Base-by-base conservation (phyloP, 306 rosid species). In the Nissolia schottii region DNA sequence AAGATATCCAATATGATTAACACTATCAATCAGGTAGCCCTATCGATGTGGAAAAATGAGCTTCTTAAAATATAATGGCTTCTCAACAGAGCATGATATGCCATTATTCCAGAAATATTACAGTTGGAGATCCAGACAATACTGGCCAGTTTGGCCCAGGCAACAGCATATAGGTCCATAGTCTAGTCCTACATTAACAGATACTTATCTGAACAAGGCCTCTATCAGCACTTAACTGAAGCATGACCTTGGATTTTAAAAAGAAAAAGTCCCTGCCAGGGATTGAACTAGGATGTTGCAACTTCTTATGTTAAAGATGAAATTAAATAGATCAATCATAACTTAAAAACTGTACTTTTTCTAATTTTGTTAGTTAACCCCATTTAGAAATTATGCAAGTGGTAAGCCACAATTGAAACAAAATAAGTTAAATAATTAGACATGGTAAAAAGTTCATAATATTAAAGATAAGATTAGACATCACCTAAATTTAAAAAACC, bases 1-100 rank as follows among this genome's bases (percentile, higher is more conserved):
- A 75, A 80, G 31, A 82, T 75, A 57, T 35, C 56, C 16, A 27
- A 64, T 31, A 56, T 19, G 32, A 72, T 54, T 38, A 77, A 37
- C 45, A 63, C 45, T n/a, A 62, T 35, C 19, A 56, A 34, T 9
- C 8, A 11, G 27, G 41, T 67, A 46, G 16, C 41, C 46, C 27
- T 55, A 73, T 48, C 29, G 32, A 55, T 60, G 22, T 16, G 58
- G 41, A 23, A 62, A 46, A 22, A 18, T 14, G 41, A 62, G 32
- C 62, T 49, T 62, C 10, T 49, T 32, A 22, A 67, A 50, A 51
- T 58, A 59, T 58, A 63, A 74, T 18, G 14, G 23, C 70, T 61
- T 61, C 16, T 75, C 43, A 43, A n/a, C 27, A 66, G 34, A 71
- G 64, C 54, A 58, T 24, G 67, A 34, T 14, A 75, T 51, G 63